phyloP scores from a whole-genome alignment of 148 eudicot species.

The Selenicereus undatus region DNA sequence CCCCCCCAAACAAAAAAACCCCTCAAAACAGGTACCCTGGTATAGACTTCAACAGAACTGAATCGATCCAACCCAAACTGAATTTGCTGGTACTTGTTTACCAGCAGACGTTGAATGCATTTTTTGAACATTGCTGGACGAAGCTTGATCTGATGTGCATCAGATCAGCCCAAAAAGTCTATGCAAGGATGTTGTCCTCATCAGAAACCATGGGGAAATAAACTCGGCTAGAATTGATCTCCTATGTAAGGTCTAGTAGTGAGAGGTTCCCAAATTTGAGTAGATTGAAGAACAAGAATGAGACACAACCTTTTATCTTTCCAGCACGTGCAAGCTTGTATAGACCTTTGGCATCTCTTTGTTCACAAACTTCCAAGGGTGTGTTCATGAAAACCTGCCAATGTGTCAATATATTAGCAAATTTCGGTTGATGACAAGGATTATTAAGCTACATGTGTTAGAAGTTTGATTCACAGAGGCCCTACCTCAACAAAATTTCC shows the following conservation, averaged over 20 bases:
- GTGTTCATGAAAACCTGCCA: slow-evolving; percentile 82
- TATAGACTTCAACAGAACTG: neutral
- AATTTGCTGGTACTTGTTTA: neutral
- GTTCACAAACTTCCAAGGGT: slow-evolving; percentile 82
- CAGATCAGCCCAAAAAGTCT: neutral
- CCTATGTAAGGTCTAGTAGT: neutral
- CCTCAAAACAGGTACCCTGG: too few species aligned
- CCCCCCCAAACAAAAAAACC: too few species aligned
- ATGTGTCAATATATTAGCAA: slow-evolving; percentile 15
- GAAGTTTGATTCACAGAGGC: slow-evolving; percentile 1
- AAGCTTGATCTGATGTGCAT: neutral
- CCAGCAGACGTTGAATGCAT: neutral
- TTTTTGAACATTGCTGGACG: neutral
- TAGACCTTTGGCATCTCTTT: slow-evolving; percentile 86
- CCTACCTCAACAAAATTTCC: slow-evolving; percentile 69
- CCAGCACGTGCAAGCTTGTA: slow-evolving; percentile 98
- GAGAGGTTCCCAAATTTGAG: neutral
- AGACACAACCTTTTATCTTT: slow-evolving; percentile 66
- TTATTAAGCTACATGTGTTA: neutral
- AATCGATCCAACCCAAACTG: neutral
- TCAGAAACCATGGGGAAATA: neutral
- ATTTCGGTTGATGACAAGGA: neutral
- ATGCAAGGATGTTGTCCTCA: neutral
- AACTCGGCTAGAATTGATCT: neutral
- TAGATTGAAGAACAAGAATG: slow-evolving; percentile 4